A percentile compares a stretch with the other conserved stretches of the same genome.
phyloP scores from a whole-genome alignment of 75 land plant genomes.

The Isoetes taiwanensis region DNA sequence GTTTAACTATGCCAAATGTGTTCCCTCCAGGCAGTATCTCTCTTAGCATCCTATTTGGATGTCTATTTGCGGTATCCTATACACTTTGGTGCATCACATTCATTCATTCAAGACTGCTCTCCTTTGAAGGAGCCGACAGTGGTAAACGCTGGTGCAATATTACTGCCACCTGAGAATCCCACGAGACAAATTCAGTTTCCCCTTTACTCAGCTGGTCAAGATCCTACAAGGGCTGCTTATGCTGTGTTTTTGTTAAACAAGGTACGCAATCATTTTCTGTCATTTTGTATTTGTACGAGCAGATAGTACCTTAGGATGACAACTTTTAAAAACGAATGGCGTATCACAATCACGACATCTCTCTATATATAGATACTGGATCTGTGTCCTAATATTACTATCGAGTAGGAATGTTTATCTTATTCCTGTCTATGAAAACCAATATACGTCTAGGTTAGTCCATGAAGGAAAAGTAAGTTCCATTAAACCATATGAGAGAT shows the following conservation, averaged over 20 bases:
- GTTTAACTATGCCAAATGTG: too few relatives aligned
- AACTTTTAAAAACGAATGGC: not conserved
- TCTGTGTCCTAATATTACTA: too few relatives aligned
- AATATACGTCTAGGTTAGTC: too few relatives aligned
- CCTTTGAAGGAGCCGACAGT: conserved; percentile 51
- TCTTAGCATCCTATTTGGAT: conserved; percentile 64
- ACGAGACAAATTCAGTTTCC: conserved; percentile 53
- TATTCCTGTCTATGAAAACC: too few relatives aligned
- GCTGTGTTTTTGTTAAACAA: conserved; percentile 93
- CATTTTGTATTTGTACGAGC: too few relatives aligned
- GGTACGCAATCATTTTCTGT: conserved; percentile 23
- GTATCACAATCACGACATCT: not conserved
- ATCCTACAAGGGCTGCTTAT: conserved; percentile 87
- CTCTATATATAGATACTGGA: not conserved
- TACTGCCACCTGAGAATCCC: conserved; percentile 4
- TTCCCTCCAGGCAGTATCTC: conserved; percentile 57
- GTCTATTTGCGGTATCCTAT: conserved; percentile 81
- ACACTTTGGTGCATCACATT: conserved; percentile 70
- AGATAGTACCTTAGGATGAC: too few relatives aligned
- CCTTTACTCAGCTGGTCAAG: conserved; percentile 87
- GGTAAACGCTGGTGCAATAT: conserved; percentile 19
- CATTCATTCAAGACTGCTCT: conserved; percentile 68
- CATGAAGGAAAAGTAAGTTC: too few relatives aligned
- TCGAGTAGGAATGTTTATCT: too few relatives aligned
- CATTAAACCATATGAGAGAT: too few relatives aligned